Base-by-base conservation (phyloP, 2,329 filamentous ascomycete species). In the Knufia fluminis region DNA sequence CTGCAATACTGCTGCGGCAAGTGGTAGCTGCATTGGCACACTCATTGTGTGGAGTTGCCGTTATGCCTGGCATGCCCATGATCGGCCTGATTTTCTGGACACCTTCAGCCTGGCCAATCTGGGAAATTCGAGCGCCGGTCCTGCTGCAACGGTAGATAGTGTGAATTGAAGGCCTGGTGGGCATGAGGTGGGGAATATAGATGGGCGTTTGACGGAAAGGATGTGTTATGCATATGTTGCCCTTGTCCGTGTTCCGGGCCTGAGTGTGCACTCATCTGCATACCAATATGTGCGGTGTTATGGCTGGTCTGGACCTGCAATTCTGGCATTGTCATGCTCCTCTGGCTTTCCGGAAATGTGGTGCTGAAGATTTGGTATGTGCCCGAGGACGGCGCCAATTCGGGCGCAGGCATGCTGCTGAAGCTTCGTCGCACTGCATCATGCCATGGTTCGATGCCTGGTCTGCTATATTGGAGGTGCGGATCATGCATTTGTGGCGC, bases 311-410 rank as follows among this genome's bases (percentile, higher is more conserved):
- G 38, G 19, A 4, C 7, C n/a, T 41, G 19, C 38, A 41, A 9
- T 23, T 8, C 38, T 16, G 40, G 40, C 40, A 28, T 43, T 28
- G 23, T 43, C 40, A 28, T 43, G 22, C 23, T 45, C 17, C 31
- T 45, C 4, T 35, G 22, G 23, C 2, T 23, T 38, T 38, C n/a
- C 36, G 43, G 31, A 10, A 23, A 36, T 17, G 17, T 35, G 10
- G n/a, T 16, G 20, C 14, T 24, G 31, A 6, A 20, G 8, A 12
- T 4, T 14, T 22, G 43, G 23, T 46, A 26, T 6, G 20, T 24
- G 20, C 19, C 14, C 8, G 40, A 4, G 20, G 19, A 26, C 14
- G 23, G 43, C 7, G n/a, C 17, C 8, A 16, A 12, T 3, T 35
- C 4, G 4, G 14, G 16, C 16, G 16, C 17, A 3, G 43, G 20